A percentile compares a stretch with the other conserved stretches of the same genome.
phyloP scores from a whole-genome alignment of 257 asterid genomes.

The Solanum sejunctum region DNA sequence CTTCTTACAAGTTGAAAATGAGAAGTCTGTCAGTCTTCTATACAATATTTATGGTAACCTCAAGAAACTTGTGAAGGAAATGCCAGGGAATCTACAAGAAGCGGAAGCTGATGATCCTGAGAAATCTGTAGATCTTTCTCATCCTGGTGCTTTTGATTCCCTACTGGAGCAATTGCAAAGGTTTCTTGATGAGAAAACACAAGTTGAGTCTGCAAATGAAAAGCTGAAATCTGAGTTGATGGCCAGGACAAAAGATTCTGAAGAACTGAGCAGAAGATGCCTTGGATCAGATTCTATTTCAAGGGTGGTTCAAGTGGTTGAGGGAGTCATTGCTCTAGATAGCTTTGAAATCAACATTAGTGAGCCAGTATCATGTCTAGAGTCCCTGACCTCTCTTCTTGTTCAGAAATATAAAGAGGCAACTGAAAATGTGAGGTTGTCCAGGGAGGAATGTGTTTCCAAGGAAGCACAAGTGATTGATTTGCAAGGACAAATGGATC shows the following conservation, averaged over 20 bases:
- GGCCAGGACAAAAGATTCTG: slow-evolving; percentile 34
- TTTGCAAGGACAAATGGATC: slow-evolving; percentile 46
- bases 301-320: slow-evolving; percentile 46
- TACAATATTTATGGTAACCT: slow-evolving; percentile 35
- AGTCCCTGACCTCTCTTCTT: slow-evolving; percentile 46
- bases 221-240: slow-evolving; percentile 45
- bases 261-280: slow-evolving; percentile 38
- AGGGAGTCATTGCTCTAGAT: slow-evolving; percentile 43
- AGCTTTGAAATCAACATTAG: slow-evolving; percentile 14
- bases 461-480: slow-evolving; percentile 43
- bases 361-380: slow-evolving; percentile 46
- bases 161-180: slow-evolving; percentile 43
- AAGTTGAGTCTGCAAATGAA: slow-evolving; percentile 39
- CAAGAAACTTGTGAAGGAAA: slow-evolving; percentile 29
- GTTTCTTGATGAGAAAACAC: slow-evolving; percentile 37
- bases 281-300: slow-evolving; percentile 33
- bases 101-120: slow-evolving; percentile 20
- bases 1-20: slow-evolving; percentile 23
- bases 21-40: slow-evolving; percentile 30
- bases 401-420: slow-evolving; percentile 53
- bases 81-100: slow-evolving; percentile 23
- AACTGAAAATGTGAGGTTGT: slow-evolving; percentile 31
- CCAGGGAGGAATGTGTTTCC: slow-evolving; percentile 12
- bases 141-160: slow-evolving; percentile 27
- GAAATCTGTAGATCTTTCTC: slow-evolving; percentile 30